Evolutionary conservation across 345 rosid species (phyloP).

Genomic region (Salix udensis): DNA sequence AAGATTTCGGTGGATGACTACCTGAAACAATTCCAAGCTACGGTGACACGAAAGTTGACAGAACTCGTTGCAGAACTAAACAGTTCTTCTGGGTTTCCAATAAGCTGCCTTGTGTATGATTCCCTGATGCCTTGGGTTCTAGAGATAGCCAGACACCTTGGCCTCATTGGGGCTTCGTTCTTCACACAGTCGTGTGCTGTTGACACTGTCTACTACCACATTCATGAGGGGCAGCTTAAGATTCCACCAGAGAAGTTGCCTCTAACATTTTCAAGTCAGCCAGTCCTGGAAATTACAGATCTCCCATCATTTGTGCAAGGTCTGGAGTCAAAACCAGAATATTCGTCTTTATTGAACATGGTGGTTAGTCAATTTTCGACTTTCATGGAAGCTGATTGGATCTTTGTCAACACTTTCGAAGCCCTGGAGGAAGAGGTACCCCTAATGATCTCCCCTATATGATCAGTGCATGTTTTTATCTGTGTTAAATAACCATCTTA

Average conservation of each 20-base stretch:
- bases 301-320: slow-evolving; percentile 40
- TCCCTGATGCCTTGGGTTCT: slow-evolving; percentile 42
- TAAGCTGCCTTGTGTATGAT: slow-evolving; percentile 39
- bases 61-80: slow-evolving; percentile 24
- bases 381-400: not conserved
- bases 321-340: not conserved
- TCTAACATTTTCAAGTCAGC: slow-evolving; percentile 29
- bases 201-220: slow-evolving; percentile 12
- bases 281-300: slow-evolving; percentile 32
- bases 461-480: too few species aligned
- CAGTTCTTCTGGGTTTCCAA: not conserved
- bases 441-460: too few species aligned
- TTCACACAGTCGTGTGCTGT: slow-evolving; percentile 34
- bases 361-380: not conserved
- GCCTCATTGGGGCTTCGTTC: slow-evolving; percentile 12
- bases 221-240: slow-evolving; percentile 11
- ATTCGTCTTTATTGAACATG: not conserved
- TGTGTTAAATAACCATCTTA: too few species aligned
- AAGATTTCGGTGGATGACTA: not conserved
- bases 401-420: slow-evolving; percentile 10
- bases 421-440: slow-evolving; percentile 46
- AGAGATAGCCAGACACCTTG: slow-evolving; percentile 23
- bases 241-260: slow-evolving; percentile 25
- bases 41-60: slow-evolving; percentile 25
- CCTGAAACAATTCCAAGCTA: slow-evolving; percentile 13